Percentiles rank a stretch among this genome's conserved stretches.
Evolutionary conservation across 148 eudicot species (phyloP).

Genomic region (Heliosperma pusillum): DNA sequence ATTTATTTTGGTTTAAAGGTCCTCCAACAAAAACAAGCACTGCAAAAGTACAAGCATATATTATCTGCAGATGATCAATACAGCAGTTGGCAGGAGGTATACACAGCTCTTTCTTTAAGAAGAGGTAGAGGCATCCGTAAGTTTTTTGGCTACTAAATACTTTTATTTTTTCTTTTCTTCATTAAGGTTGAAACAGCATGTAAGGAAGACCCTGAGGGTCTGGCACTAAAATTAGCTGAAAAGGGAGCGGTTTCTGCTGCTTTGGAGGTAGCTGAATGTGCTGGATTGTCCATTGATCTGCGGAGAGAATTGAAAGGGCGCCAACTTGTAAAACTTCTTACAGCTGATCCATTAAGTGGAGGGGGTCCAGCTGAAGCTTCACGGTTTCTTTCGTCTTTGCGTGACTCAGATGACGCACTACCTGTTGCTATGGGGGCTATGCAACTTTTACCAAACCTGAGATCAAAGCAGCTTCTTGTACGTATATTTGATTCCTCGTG

Average conservation of each 20-base stretch:
- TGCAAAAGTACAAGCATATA: conserved; percentile 82
- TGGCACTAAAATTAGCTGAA: conserved; percentile 91
- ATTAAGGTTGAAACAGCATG: conserved; percentile 82
- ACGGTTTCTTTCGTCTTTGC: conserved; percentile 91
- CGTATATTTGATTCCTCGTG: conserved; percentile 23
- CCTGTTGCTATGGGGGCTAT: conserved; percentile 97
- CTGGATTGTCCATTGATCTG: conserved; percentile 81
- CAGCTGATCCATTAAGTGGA: conserved; percentile 91
- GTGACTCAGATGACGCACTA: conserved; percentile 87
- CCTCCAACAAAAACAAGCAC: conserved; percentile 70
- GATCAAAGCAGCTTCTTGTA: conserved; percentile 98
- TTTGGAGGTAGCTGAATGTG: conserved; percentile 97
- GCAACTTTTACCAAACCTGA: conserved; percentile 92
- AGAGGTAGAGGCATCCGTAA: background rate
- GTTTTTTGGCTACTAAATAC: conserved; percentile 11
- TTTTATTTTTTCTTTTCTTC: background rate
- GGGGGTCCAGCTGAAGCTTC: conserved; percentile 99
- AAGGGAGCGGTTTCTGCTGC: conserved; percentile 99
- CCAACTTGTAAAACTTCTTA: conserved; percentile 96
- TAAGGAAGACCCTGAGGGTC: conserved; percentile 96
- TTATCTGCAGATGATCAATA: conserved; percentile 80
- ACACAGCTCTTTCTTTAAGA: conserved; percentile 11
- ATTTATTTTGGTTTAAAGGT: conserved; percentile 43
- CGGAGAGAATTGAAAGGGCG: conserved; percentile 96
- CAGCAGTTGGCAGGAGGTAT: conserved; percentile 96